Conservation (phyloP, 164 flowering plant species). For the Protea cynaroides region DNA sequence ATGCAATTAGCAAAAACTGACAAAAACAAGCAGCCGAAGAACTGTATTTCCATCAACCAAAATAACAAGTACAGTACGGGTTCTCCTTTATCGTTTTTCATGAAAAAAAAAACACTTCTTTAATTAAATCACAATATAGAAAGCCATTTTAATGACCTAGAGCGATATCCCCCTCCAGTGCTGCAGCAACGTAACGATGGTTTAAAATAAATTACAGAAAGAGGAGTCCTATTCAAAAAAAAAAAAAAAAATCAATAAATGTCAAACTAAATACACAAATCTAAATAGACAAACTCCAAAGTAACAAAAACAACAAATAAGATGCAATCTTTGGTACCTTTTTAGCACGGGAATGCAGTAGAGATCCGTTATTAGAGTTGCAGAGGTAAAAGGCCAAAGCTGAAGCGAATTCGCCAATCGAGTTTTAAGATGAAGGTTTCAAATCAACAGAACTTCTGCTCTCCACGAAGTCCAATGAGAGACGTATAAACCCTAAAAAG, state of each 20-base stretch:
- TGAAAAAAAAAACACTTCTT: background rate
- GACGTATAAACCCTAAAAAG: too few species aligned
- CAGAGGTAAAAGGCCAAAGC: too few species aligned
- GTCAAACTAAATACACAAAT: background rate
- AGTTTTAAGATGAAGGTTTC: background rate
- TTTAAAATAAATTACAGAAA: background rate
- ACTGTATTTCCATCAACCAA: too few species aligned
- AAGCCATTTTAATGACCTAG: background rate
- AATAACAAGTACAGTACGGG: too few species aligned
- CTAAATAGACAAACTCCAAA: background rate
- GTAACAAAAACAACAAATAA: background rate
- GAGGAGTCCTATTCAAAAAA: background rate
- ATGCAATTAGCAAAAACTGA: background rate
- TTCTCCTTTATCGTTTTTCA: background rate
- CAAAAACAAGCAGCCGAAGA: too few species aligned
- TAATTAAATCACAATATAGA: background rate
- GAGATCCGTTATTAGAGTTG: background rate
- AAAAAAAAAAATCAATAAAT: background rate
- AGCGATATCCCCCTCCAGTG: too few species aligned
- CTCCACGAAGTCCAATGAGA: background rate
- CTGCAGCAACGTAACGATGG: background rate
- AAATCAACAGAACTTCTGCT: background rate
- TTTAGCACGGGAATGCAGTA: background rate
- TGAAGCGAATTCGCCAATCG: background rate
- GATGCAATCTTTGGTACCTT: background rate